Evolutionary conservation across 2,329 filamentous ascomycete genomes (phyloP).

Genomic region (Hymenotorrendiella dingleyae): DNA sequence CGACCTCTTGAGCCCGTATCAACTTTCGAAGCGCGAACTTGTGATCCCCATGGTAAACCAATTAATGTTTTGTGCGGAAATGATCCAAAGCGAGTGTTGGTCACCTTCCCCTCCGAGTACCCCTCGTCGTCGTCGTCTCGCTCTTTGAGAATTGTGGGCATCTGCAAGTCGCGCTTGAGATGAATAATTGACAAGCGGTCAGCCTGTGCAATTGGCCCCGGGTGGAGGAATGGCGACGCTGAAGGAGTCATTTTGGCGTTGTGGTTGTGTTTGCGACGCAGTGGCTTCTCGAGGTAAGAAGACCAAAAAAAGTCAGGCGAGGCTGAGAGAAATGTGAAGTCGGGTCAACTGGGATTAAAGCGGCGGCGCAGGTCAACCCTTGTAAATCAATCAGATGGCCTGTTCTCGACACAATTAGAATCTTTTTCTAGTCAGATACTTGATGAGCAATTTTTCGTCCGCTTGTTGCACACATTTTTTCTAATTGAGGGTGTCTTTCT

Average conservation of each 20-base stretch:
- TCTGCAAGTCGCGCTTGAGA: constrained; percentile 78
- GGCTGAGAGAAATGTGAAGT: too few species aligned
- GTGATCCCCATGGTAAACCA: constrained; percentile 80
- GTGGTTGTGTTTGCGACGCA: neutral
- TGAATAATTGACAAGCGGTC: constrained; percentile 76
- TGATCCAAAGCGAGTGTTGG: constrained; percentile 92
- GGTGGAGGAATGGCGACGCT: constrained; percentile 74
- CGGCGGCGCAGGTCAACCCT: too few species aligned
- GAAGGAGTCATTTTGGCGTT: constrained; percentile 21
- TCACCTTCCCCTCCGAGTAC: constrained; percentile 69
- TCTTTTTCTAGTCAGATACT: too few species aligned
- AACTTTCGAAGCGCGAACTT: constrained; percentile 82
- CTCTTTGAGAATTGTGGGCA: constrained; percentile 65
- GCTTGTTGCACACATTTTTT: too few species aligned
- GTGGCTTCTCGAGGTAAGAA: neutral
- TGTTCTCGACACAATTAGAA: too few species aligned
- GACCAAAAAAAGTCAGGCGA: constrained; percentile 1
- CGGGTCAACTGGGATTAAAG: too few species aligned
- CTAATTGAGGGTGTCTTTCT: too few species aligned
- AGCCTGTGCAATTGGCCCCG: constrained; percentile 54
- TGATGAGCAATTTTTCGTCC: too few species aligned
- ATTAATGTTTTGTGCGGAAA: constrained; percentile 77
- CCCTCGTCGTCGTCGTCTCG: constrained; percentile 59
- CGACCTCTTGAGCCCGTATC: constrained; percentile 86
- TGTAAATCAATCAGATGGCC: too few species aligned